phyloP scores from a whole-genome alignment of 371 early-diverging fungal species.

The Catenaria anguillulae region DNA sequence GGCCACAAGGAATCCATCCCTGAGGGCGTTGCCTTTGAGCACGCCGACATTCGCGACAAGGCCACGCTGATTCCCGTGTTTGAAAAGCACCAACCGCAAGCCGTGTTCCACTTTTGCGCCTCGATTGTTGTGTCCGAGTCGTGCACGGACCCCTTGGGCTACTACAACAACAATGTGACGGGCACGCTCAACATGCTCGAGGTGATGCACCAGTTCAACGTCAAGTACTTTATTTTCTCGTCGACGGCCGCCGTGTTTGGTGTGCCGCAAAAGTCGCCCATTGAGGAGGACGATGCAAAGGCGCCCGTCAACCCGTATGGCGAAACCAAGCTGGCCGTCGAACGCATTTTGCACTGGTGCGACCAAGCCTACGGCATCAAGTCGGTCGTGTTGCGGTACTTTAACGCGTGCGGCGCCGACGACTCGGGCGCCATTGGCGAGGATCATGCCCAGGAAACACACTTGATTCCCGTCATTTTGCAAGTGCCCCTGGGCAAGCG shows the following conservation, averaged over 20 bases:
- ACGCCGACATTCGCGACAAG: conserved; percentile 29
- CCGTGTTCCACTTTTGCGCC: conserved; percentile 29
- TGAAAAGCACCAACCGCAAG: conserved; percentile 24
- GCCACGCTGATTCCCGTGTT: conserved; percentile 24
- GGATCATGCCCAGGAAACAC: conserved; percentile 28
- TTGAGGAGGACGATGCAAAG: conserved; percentile 22
- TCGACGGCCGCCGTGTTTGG: conserved; percentile 39
- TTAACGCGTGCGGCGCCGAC: conserved; percentile 40
- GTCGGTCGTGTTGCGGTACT: conserved; percentile 30
- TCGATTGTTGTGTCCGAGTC: conserved; percentile 30
- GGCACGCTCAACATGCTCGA: conserved; percentile 31
- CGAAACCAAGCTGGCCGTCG: conserved; percentile 31
- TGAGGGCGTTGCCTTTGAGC: conserved; percentile 16
- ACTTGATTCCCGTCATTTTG: conserved; percentile 31
- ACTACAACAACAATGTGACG: conserved; percentile 37
- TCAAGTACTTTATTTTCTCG: conserved; percentile 36
- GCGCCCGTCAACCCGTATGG: conserved; percentile 36
- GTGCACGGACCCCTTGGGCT: conserved; percentile 26
- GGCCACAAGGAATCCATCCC: conserved; percentile 29
- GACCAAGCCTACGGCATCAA: conserved; percentile 7
- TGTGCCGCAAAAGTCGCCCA: conserved; percentile 23
- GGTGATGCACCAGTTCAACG: conserved; percentile 24
- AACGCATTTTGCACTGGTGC: conserved; percentile 26
- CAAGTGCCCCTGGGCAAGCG: conserved; percentile 31
- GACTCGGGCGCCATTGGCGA: conserved; percentile 31